phyloP scores from a whole-genome alignment of 805 yeast species.

The Metahyphopichia silvanorum region DNA sequence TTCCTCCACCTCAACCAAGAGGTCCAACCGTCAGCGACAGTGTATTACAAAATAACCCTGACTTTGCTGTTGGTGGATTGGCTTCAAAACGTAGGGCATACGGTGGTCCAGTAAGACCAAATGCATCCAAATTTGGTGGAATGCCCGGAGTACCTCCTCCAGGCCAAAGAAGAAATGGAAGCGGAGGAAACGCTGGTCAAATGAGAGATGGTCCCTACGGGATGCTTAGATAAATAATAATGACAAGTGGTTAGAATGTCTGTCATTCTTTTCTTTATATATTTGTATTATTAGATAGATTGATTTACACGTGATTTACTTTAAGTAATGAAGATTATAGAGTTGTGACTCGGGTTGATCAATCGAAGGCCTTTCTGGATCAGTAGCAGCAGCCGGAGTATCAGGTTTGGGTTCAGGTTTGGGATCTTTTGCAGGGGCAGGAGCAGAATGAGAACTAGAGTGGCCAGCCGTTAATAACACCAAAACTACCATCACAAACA shows the following conservation, averaged over 20 bases:
- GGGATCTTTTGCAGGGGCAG: not conserved
- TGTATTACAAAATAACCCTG: constrained; percentile 38
- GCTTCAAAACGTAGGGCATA: constrained; percentile 14
- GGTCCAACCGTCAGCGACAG: constrained; percentile 34
- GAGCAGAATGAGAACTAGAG: constrained; percentile 2
- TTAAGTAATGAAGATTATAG: too few species aligned
- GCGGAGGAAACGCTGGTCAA: too few species aligned
- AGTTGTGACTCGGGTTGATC: too few species aligned
- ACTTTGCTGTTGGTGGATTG: constrained; percentile 32
- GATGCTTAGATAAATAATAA: constrained; percentile 4
- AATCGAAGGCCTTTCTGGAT: constrained; percentile 3
- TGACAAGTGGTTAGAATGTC: too few species aligned
- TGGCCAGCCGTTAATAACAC: constrained; percentile 54
- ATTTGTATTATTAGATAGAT: too few species aligned
- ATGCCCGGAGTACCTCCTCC: constrained; percentile 5
- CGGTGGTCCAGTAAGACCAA: constrained; percentile 6
- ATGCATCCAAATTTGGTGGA: constrained; percentile 1
- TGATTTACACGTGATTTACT: too few species aligned
- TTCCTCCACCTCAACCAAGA: constrained; percentile 4
- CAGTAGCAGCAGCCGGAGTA: too few species aligned
- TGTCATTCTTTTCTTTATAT: too few species aligned
- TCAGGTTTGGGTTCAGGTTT: not conserved
- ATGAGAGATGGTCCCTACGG: constrained; percentile 8
- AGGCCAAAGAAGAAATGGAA: constrained; percentile 1
- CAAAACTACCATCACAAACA: constrained; percentile 65